Base-by-base conservation (phyloP, 805 yeast species). In the Ogataea saltuana region DNA sequence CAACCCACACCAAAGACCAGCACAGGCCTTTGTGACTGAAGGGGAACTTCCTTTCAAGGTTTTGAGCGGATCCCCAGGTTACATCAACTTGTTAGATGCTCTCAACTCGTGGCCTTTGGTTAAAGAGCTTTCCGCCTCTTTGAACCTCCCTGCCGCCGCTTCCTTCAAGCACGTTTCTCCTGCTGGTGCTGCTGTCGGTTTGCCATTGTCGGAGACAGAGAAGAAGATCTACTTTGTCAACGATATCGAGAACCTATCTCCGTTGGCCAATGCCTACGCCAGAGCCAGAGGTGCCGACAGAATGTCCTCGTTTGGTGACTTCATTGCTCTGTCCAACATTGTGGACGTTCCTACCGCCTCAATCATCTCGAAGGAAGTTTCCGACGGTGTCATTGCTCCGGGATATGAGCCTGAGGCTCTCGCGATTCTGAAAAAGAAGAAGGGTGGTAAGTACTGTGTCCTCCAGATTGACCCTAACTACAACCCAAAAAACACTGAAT, bases 281-380 rank as follows among this genome's bases (percentile, higher is more conserved):
- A 87, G 98, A 73, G 99, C 99, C 44, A 87, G 99, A 71, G 99
- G 99, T 69, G 99, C 99, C 56, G 99, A 93, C 72, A 85, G 99
- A 79, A 93, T 93, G 99, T 90, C 97, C 5, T 87, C 96, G 11
- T 93, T 93, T 65, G 99, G 99, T 65, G 99, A 93, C 71, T 93
- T 89, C 77, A 93, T 93, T 61, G 99, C 99, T 35, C 76, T 93
- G 53, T 89, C 97, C 49, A 91, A 91, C 76, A 87, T 86, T 69
- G 99, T 93, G 55, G 99, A 93, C 68, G 74, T 85, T 42, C 88
- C 97, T 63, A 93, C 99, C 48, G 99, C 99, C 43, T 85, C 86
- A 70, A 91, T 93, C 70, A 93, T 93, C 65, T 86, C 97, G 43
- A 88, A 88, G 71, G 99, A 93, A 75, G 99, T 93, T 39, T 83